phyloP scores from a whole-genome alignment of 1,139 yeast species.

The Candida frijolesensis region DNA sequence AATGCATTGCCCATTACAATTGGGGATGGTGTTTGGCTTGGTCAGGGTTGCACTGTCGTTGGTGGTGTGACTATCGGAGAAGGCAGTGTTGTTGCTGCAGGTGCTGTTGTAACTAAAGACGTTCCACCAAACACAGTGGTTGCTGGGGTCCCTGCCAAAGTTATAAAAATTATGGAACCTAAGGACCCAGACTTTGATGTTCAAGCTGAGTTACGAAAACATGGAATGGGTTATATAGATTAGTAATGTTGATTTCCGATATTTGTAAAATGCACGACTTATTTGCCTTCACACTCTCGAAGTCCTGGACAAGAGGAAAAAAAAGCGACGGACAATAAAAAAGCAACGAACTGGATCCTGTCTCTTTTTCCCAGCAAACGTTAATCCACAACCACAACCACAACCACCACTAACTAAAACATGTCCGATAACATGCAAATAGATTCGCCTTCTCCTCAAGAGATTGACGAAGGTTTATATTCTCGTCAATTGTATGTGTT shows the following conservation, averaged over 20 bases:
- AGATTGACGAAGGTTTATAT: constrained; percentile 89
- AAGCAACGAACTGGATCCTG: background rate
- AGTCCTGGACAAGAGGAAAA: background rate
- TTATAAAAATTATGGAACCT: constrained; percentile 35
- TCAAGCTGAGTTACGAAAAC: constrained; percentile 12
- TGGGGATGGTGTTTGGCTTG: constrained; percentile 70
- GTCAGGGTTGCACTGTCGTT: constrained; percentile 53
- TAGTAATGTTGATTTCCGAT: constrained; percentile 1
- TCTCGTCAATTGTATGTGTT: constrained; percentile 93
- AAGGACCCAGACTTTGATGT: constrained; percentile 16
- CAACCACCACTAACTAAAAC: background rate
- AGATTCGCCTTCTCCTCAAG: constrained; percentile 51
- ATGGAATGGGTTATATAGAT: constrained; percentile 13
- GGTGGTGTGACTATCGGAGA: constrained; percentile 73
- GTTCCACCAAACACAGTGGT: constrained; percentile 56
- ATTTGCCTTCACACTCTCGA: constrained; percentile 2
- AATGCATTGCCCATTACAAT: constrained; percentile 58
- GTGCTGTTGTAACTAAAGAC: constrained; percentile 59
- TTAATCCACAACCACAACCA: background rate
- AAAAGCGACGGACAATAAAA: background rate
- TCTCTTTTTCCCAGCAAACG: background rate
- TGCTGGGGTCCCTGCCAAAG: constrained; percentile 63
- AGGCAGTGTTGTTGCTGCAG: constrained; percentile 67
- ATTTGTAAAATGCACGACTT: constrained; percentile 3
- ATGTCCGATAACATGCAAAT: constrained; percentile 50